Conservation (phyloP, 75 land plant species). For the Azolla pinnata region DNA sequence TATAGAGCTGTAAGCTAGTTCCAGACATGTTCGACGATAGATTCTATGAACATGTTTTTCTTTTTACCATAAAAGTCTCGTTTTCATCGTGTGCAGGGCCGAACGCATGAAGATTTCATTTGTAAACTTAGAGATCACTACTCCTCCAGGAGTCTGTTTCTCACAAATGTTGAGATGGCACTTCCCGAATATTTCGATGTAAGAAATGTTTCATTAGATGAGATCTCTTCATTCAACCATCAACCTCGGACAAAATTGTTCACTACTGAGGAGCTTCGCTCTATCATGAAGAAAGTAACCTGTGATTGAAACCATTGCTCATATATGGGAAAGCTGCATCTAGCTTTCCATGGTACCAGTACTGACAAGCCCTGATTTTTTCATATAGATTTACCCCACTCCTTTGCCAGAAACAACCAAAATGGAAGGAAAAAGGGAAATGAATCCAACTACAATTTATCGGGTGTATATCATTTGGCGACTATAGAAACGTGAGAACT, state of each 20-base stretch:
- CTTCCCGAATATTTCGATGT: conserved; percentile 3
- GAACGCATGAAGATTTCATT: conserved; percentile 59
- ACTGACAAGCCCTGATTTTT: no score
- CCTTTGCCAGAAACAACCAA: no score
- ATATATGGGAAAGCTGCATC: no score
- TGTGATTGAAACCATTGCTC: no score
- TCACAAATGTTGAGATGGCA: conserved; percentile 33
- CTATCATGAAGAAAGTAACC: no score
- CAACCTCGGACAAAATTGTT: background rate
- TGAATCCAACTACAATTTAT: no score
- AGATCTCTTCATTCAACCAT: background rate
- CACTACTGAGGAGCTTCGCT: background rate
- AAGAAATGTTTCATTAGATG: background rate
- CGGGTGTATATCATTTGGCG: no score
- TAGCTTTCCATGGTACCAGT: no score
- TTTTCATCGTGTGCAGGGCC: conserved; percentile 31
- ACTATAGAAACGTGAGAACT: no score
- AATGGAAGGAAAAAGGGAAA: no score
- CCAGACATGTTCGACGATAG: background rate
- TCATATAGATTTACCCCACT: no score
- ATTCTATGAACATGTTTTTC: background rate
- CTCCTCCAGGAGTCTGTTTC: conserved; percentile 39
- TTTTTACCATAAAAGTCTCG: background rate
- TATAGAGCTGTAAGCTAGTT: conserved; percentile 49
- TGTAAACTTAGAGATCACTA: conserved; percentile 53